These are phyloP conservation scores for Ploettnerulaceae sp. DNA, from an alignment of 2,329 filamentous ascomycete genomes.

Conservation along the genomic window DNA sequence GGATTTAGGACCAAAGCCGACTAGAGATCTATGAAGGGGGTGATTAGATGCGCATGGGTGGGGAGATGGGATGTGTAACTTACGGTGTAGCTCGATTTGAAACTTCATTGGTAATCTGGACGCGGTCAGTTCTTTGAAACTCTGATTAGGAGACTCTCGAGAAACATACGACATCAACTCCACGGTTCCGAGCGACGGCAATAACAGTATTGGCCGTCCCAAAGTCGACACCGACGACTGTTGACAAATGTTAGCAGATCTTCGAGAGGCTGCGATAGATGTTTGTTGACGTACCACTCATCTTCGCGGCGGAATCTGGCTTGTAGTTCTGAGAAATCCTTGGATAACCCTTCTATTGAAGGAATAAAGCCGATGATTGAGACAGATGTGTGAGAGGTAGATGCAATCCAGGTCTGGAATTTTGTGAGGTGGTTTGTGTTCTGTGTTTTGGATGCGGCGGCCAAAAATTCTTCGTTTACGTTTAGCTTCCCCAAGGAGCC, in stretches of 20 bases:
- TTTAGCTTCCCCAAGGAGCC: neutral
- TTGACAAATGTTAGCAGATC: conserved; percentile 18
- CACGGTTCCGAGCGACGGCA: conserved; percentile 95
- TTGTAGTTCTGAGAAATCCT: neutral
- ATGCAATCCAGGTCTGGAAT: neutral
- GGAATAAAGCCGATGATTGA: neutral
- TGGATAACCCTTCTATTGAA: neutral
- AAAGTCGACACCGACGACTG: conserved; percentile 59
- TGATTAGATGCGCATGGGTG: conserved; percentile 13
- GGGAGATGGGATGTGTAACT: conserved; percentile 40
- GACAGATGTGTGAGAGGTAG: neutral
- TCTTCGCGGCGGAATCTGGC: conserved; percentile 8
- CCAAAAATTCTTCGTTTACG: neutral
- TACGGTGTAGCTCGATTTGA: conserved; percentile 98
- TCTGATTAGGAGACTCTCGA: conserved; percentile 9
- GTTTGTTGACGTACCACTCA: conserved; percentile 18
- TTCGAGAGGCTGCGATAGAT: conserved; percentile 4
- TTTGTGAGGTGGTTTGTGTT: too few relatives aligned
- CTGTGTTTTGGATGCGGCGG: neutral
- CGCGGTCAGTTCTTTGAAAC: conserved; percentile 32
- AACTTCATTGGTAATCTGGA: conserved; percentile 95
- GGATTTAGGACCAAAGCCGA: conserved; percentile 90
- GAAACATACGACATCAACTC: conserved; percentile 91
- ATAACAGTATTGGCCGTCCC: conserved; percentile 96
- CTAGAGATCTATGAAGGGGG: conserved; percentile 63